These are phyloP conservation scores for Chlamydomonas asymmetrica DNA, from an alignment of 139 green algal species.

Conservation along the genomic window DNA sequence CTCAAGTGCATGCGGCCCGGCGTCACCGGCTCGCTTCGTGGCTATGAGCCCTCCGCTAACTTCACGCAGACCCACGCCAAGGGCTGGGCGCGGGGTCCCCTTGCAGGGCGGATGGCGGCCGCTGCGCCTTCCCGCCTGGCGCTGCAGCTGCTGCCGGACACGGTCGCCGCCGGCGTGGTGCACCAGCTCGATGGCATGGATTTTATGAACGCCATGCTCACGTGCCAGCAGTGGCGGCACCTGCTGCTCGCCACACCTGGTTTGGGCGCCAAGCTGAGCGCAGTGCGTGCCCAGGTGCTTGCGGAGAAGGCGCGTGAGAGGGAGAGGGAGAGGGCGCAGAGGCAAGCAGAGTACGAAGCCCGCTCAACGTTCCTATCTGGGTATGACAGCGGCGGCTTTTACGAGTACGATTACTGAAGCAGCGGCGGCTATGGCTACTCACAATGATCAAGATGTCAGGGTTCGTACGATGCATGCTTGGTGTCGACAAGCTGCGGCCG, in stretches of 20 bases:
- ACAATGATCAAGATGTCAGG: too few relatives aligned
- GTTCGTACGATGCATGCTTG: too few relatives aligned
- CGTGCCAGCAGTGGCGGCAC: slow-evolving; percentile 17
- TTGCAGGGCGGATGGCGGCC: neutral
- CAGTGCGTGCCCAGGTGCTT: too few relatives aligned
- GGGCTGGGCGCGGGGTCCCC: slow-evolving; percentile 18
- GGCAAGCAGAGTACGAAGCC: too few relatives aligned
- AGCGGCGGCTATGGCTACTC: too few relatives aligned
- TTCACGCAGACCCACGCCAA: slow-evolving; percentile 24
- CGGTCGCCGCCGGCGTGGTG: neutral
- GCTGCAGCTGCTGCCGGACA: neutral
- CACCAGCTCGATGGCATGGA: neutral
- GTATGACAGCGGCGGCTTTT: too few relatives aligned
- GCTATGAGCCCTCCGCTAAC: slow-evolving; percentile 24
- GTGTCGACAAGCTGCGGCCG: too few relatives aligned
- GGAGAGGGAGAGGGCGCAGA: too few relatives aligned
- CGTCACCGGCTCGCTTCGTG: slow-evolving; percentile 3
- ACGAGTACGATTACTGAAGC: too few relatives aligned
- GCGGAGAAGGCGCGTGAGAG: too few relatives aligned
- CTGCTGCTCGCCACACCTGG: neutral
- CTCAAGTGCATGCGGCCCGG: slow-evolving; percentile 15
- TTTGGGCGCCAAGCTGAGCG: neutral
- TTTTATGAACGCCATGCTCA: slow-evolving; percentile 13
- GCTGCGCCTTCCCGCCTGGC: neutral
- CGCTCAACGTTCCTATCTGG: too few relatives aligned